Percentiles rank a stretch among this genome's conserved stretches.
Evolutionary conservation across 768 basidiomycete genomes (phyloP).

Genomic region (Xerocomellus dryophilus): DNA sequence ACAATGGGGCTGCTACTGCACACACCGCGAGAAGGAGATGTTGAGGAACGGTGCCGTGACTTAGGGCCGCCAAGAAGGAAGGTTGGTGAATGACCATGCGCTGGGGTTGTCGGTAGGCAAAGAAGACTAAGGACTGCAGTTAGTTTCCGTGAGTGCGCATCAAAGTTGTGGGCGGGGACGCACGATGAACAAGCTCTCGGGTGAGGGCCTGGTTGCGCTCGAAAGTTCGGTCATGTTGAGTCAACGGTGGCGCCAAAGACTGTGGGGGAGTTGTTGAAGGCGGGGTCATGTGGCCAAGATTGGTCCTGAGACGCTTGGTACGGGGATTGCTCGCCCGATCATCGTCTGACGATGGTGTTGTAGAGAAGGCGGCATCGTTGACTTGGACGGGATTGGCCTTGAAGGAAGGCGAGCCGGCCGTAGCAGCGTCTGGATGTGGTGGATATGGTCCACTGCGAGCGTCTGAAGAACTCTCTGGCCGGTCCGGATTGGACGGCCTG

Average conservation of each 20-base stretch:
- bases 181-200: constrained; percentile 72
- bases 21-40: constrained; percentile 74
- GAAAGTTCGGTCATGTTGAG: constrained; percentile 39
- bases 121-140: constrained; percentile 55
- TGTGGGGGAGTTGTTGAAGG: constrained; percentile 29
- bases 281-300: constrained; percentile 37
- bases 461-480: constrained; percentile 27
- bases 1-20: constrained; percentile 74
- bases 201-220: constrained; percentile 61
- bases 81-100: constrained; percentile 77
- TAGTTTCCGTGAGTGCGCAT: background rate
- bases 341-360: constrained; percentile 34
- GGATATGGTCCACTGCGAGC: constrained; percentile 18
- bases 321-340: constrained; percentile 40
- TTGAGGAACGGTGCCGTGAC: constrained; percentile 62
- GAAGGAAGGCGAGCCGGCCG: constrained; percentile 15
- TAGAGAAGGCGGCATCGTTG: constrained; percentile 11
- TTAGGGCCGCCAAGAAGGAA: constrained; percentile 64
- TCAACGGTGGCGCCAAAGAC: constrained; percentile 36
- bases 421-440: constrained; percentile 13
- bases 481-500: constrained; percentile 46
- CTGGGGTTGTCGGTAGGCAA: constrained; percentile 77
- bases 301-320: constrained; percentile 53
- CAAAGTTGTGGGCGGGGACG: constrained; percentile 24
- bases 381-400: constrained; percentile 5